phyloP scores from a whole-genome alignment of 495 filamentous ascomycete species.

The Xylaria palmicola region DNA sequence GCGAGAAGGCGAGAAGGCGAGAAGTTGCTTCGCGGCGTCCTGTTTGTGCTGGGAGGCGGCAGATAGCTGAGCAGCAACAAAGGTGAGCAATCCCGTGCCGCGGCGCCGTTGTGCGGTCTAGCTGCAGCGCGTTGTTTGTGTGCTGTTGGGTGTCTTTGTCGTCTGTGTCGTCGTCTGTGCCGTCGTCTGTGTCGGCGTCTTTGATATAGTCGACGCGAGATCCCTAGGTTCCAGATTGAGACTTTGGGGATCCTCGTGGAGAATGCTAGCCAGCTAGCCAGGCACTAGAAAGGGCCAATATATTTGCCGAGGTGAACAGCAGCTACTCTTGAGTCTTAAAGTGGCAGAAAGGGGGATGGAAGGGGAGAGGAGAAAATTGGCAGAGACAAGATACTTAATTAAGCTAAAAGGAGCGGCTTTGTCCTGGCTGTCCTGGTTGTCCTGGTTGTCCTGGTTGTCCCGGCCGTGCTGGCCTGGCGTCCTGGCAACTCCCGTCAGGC shows the following conservation, averaged over 20 bases:
- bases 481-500: slow-evolving; percentile 1
- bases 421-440: too few species aligned
- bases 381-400: not conserved
- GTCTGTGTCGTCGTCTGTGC: too few species aligned
- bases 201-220: not conserved
- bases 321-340: too few species aligned
- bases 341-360: not conserved
- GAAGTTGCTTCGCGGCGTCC: not conserved
- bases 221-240: slow-evolving; percentile 1
- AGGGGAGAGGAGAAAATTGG: not conserved
- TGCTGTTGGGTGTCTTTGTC: not conserved
- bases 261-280: slow-evolving; percentile 7
- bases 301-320: not conserved
- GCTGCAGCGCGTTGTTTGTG: not conserved
- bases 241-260: not conserved
- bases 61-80: slow-evolving; percentile 4
- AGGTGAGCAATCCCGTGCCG: not conserved
- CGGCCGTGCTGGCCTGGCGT: too few species aligned
- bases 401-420: slow-evolving; percentile 4
- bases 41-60: not conserved
- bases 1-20: not conserved
- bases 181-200: slow-evolving; percentile 6
- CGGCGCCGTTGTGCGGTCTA: not conserved
- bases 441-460: too few species aligned
- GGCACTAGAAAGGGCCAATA: not conserved